Evolutionary conservation across 2,329 filamentous ascomycete genomes (phyloP).

Genomic region (Thermoascus crustaceus): DNA sequence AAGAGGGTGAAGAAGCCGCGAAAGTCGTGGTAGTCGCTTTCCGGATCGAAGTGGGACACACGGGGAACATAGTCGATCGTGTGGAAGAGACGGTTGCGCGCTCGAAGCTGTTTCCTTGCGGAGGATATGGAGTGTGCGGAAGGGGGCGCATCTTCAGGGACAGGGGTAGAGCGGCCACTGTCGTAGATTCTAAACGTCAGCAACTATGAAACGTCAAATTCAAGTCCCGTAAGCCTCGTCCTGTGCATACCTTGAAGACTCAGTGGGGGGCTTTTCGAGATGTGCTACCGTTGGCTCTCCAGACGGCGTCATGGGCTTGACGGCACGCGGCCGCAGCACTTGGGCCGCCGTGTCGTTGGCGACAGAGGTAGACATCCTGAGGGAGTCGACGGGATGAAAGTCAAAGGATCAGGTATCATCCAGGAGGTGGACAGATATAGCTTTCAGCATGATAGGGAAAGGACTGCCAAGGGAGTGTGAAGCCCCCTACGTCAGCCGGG

Average conservation of each 20-base stretch:
- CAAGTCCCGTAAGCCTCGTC: no score
- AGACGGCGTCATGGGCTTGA: conserved; percentile 20
- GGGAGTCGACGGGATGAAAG: neutral
- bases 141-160: conserved; percentile 85
- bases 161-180: conserved; percentile 74
- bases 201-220: no score
- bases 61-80: conserved; percentile 85
- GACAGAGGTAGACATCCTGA: conserved; percentile 24
- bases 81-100: conserved; percentile 78
- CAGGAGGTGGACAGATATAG: conserved; percentile 2
- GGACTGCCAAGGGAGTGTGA: neutral
- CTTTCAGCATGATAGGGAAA: neutral
- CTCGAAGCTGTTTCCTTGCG: conserved; percentile 73
- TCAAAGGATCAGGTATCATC: no score
- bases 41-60: conserved; percentile 90
- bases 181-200: neutral
- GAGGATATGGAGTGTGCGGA: conserved; percentile 79
- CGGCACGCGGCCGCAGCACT: conserved; percentile 26
- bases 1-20: conserved; percentile 96
- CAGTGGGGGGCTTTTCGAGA: conserved; percentile 21
- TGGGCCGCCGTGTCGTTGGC: conserved; percentile 17
- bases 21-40: conserved; percentile 88
- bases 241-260: conserved; percentile 26
- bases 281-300: conserved; percentile 18
- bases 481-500: no score